Base-by-base conservation (phyloP, 31 red algal species). In the Bonnemaisonia californica region DNA sequence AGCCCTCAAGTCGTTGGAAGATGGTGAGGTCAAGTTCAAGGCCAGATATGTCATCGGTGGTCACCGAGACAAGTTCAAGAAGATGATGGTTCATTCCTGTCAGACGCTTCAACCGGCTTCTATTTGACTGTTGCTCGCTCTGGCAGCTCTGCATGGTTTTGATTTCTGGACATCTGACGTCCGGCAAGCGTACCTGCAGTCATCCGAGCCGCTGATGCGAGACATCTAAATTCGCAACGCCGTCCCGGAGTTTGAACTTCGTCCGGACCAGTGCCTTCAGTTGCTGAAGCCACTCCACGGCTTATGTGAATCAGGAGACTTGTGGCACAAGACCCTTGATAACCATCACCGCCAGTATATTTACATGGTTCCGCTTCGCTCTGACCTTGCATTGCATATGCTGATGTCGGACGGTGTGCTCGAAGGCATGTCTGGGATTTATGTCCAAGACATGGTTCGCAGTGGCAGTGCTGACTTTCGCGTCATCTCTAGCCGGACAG, bases 131-230 rank as follows among this genome's bases (percentile, higher is more conserved):
- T n/a, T 83, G 13, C 38, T 83, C 32, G 55, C 83, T 0, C 36
- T 76, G n/a, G 54, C 83, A 16, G 22, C 83, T 28, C 16, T 41
- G 18, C 29, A 59, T 60, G 33, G 42, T 9, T 86, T 86, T 37
- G 8, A 67, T 27, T 22, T 86, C 3, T 77, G 54, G 35, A 54
- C 72, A 3, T 30, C 34, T 4, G 62, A 76, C 57, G 73, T 76
- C 3, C 5, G 13, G 19, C 81, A 84, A 30, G 81, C 66, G 4
- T 84, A 84, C 31, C 18, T 84, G 45, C 81, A 84, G 48, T 74
- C 69, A n/a, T 0, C 28, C 16, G 47, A 61, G 24, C 39, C 45
- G 7, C 51, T 60, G 11, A 57, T 33, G 24, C 68, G 81, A 33
- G 69, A 31, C 11, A 12, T 84, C 11, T 84, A 72, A 1, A 82